Evolutionary conservation across 768 basidiomycete species (phyloP).

Genomic region (Tylopilus felleus): DNA sequence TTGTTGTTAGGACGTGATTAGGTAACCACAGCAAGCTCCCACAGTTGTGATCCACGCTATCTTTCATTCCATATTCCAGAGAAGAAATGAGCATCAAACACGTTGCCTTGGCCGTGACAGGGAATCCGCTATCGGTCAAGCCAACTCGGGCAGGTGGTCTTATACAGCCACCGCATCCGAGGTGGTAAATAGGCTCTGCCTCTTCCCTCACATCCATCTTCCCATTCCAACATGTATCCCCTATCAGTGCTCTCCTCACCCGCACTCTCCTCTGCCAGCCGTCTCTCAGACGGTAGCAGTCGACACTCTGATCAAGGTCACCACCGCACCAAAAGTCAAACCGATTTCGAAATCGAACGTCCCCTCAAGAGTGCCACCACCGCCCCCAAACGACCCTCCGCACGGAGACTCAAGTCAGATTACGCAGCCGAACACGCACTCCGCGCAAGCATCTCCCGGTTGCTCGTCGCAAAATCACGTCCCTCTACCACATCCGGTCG

Average conservation of each 20-base stretch:
- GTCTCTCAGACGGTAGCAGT: conserved; percentile 37
- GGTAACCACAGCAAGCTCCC: not conserved
- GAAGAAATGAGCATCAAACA: conserved; percentile 28
- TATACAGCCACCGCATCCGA: conserved; percentile 32
- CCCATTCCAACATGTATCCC: conserved; percentile 25
- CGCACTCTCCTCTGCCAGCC: conserved; percentile 33
- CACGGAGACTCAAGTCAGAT: conserved; percentile 37
- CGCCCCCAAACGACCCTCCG: conserved; percentile 31
- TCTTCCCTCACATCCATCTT: conserved; percentile 12
- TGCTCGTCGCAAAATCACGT: conserved; percentile 56
- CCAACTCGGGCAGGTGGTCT: conserved; percentile 32
- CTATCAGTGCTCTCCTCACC: conserved; percentile 32
- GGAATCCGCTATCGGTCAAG: conserved; percentile 29
- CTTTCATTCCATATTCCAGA: conserved; percentile 25
- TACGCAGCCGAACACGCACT: conserved; percentile 53
- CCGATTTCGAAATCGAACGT: conserved; percentile 69
- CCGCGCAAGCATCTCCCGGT: conserved; percentile 49
- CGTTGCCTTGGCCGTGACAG: conserved; percentile 33
- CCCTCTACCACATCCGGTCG: conserved; percentile 66
- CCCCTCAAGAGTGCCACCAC: conserved; percentile 35
- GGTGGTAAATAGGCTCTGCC: conserved; percentile 21
- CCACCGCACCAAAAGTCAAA: conserved; percentile 40
- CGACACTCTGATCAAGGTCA: conserved; percentile 32
- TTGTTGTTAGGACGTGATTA: conserved; percentile 4
- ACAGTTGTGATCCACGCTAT: conserved; percentile 29